A percentile compares a stretch with the other conserved stretches of the same genome.
These are phyloP conservation scores for Camelina neglecta DNA, from an alignment of 345 rosid species.

Conservation along the genomic window DNA sequence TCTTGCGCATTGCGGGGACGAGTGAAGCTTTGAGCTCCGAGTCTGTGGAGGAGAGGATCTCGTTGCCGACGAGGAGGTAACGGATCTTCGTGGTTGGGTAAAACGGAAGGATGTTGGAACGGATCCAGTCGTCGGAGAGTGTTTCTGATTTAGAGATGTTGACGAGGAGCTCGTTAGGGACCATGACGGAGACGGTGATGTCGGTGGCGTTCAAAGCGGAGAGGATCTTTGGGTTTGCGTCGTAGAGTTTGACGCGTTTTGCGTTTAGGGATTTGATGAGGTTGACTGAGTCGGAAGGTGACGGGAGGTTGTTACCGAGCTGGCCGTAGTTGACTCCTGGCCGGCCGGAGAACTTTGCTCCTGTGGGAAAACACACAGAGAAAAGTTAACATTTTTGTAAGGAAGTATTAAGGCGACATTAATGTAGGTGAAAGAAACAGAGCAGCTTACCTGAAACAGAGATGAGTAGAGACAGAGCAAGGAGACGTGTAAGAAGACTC, in stretches of 20 bases:
- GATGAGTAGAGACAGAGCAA: slow-evolving; percentile 44
- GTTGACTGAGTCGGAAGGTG: slow-evolving; percentile 52
- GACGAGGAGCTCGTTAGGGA: slow-evolving; percentile 67
- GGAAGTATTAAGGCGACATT: background rate
- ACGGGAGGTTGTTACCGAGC: slow-evolving; percentile 75
- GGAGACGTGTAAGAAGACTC: slow-evolving; percentile 41
- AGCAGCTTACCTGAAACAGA: slow-evolving; percentile 45
- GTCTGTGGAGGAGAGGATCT: slow-evolving; percentile 60
- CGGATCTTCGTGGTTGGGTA: slow-evolving; percentile 71
- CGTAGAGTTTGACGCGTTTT: slow-evolving; percentile 71
- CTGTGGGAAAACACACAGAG: slow-evolving; percentile 34
- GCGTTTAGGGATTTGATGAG: slow-evolving; percentile 63
- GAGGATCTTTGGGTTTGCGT: slow-evolving; percentile 71
- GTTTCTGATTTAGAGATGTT: slow-evolving; percentile 50
- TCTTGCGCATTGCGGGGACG: slow-evolving; percentile 83
- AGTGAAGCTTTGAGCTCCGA: slow-evolving; percentile 52
- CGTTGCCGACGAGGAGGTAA: slow-evolving; percentile 88
- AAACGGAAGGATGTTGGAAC: slow-evolving; percentile 58
- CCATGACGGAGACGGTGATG: slow-evolving; percentile 68
- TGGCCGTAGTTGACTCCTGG: slow-evolving; percentile 84
- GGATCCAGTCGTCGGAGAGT: slow-evolving; percentile 69
- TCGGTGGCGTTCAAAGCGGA: slow-evolving; percentile 55
- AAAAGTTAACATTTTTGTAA: background rate
- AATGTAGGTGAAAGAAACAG: background rate
- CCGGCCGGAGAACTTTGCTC: slow-evolving; percentile 55